Percentiles rank a stretch among this genome's conserved stretches.
Evolutionary conservation across 805 yeast genomes (phyloP).

Genomic region (Cyberlindnera xylosilytica): DNA sequence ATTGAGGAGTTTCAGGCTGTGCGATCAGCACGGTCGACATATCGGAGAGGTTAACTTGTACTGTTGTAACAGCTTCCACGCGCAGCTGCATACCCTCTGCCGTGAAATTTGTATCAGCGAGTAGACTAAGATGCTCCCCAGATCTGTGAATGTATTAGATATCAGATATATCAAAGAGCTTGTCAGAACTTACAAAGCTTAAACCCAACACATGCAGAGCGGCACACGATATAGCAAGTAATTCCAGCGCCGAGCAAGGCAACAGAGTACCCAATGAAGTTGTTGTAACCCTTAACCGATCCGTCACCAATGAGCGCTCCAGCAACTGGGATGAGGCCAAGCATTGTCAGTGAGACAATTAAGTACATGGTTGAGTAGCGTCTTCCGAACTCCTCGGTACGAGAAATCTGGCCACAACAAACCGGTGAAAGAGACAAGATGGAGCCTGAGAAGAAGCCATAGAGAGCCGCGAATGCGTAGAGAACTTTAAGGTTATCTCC

Average conservation of each 20-base stretch:
- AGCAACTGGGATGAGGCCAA: slow-evolving; percentile 48
- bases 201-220: slow-evolving; percentile 19
- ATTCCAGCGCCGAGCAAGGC: slow-evolving; percentile 17
- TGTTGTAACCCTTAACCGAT: slow-evolving; percentile 11
- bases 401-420: slow-evolving; percentile 56
- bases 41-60: too few relatives aligned
- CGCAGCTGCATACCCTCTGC: too few relatives aligned
- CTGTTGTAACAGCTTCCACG: too few relatives aligned
- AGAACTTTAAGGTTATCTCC: slow-evolving; percentile 33
- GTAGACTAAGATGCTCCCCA: too few relatives aligned
- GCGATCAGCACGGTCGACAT: too few relatives aligned
- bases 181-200: slow-evolving; percentile 16
- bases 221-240: slow-evolving; percentile 14
- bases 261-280: slow-evolving; percentile 17
- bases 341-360: slow-evolving; percentile 50
- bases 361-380: slow-evolving; percentile 57
- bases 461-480: slow-evolving; percentile 43
- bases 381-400: slow-evolving; percentile 49
- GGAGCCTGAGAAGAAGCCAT: slow-evolving; percentile 54
- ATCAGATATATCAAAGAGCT: too few relatives aligned
- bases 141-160: too few relatives aligned
- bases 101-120: too few relatives aligned
- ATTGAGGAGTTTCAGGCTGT: too few relatives aligned
- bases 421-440: slow-evolving; percentile 55
- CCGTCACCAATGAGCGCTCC: slow-evolving; percentile 43